These are phyloP conservation scores for Monilinia fructigena DNA, from an alignment of 2,329 filamentous ascomycete species.

Conservation along the genomic window DNA sequence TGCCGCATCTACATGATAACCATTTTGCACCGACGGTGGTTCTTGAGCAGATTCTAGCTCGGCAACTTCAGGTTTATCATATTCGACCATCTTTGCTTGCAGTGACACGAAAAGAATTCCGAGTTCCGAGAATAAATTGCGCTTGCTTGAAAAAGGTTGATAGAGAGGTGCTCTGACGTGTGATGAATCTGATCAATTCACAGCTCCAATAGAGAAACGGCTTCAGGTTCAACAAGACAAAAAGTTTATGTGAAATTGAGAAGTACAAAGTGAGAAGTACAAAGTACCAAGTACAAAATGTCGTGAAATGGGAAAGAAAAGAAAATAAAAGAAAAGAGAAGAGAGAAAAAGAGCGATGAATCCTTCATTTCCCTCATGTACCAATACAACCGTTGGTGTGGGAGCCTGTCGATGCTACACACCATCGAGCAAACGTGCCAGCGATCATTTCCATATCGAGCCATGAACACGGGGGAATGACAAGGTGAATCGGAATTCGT, in stretches of 20 bases:
- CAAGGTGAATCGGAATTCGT: not conserved
- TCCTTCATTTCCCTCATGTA: not conserved
- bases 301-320: not conserved
- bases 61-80: not conserved
- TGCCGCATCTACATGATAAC: slow-evolving; percentile 8
- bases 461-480: not conserved
- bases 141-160: no score
- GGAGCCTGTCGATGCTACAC: no score
- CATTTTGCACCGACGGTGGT: slow-evolving; percentile 10
- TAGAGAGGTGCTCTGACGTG: not conserved
- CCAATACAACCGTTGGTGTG: not conserved
- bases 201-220: not conserved
- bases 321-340: not conserved
- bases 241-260: slow-evolving; percentile 24
- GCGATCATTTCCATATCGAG: not conserved
- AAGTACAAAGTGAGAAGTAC: not conserved
- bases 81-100: slow-evolving; percentile 4
- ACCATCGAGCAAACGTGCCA: no score
- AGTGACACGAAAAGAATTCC: not conserved
- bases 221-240: not conserved
- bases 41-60: slow-evolving; percentile 12
- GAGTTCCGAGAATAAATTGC: not conserved
- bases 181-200: not conserved
- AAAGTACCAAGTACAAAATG: not conserved
- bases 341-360: not conserved